Base-by-base conservation (phyloP, 352 stramenopile species). In the Phytophthora sojae region DNA sequence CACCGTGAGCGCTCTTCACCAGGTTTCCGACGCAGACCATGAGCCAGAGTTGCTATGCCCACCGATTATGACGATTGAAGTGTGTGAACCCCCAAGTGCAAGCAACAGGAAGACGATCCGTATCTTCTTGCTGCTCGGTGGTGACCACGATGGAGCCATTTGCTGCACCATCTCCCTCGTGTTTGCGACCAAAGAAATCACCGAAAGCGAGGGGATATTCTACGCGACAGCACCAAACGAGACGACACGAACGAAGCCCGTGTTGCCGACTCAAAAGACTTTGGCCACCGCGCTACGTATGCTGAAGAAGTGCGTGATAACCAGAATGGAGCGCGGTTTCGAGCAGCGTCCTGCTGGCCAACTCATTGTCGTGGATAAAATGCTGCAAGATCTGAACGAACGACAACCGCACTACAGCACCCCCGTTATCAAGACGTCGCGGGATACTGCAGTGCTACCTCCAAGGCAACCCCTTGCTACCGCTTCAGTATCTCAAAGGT, bases 141-240 rank as follows among this genome's bases (percentile, higher is more conserved):
- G 74, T 17, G 74, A 84, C 0, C 77, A 84, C 21, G 77, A 84
- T 23, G 77, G 77, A 14, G 71, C 74, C 11, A 80, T 84, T 17
- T 79, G 44, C 57, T 82, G 55, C 37, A 59, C 57, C 3, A 25
- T 73, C 6, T 60, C 70, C 15, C 59, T 85, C 12, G 26, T 57
- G 17, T 61, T 81, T 9, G 15, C 37, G 6, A 67, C 69, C 8
- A 67, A 57, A 6, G 32, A 76, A 54, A 57, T 85, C 2, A 49
- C 65, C 1, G 77, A 81, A 21, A 63, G 37, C 3, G 64, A 68
- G 15, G 71, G 71, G 4, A 67, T 76, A 1, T 80, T 71, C 62
- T 81, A 67, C 39, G 49, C 61, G 0, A 73, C 53, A 17, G 47
- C 39, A 37, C 64, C 49, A 21, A 61, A 45, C 29, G 75, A 64